Conservation (phyloP, 495 filamentous ascomycete genomes). For the Aspergillus haitiensis region DNA sequence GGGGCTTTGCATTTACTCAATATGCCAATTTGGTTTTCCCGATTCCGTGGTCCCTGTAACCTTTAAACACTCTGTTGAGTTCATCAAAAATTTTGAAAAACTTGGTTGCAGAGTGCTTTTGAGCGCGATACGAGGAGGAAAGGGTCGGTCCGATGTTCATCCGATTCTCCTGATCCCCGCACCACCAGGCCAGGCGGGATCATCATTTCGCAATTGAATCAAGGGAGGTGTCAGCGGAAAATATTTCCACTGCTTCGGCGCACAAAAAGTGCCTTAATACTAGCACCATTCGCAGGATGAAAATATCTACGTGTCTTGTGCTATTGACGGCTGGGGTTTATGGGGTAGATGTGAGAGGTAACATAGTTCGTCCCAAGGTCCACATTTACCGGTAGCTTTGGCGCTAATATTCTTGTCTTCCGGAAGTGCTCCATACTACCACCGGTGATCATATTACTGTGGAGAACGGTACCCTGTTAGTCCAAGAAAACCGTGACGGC, state of each 20-base stretch:
- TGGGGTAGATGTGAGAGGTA: slow-evolving; percentile 3
- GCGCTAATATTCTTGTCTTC: neutral
- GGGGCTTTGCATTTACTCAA: too few relatives aligned
- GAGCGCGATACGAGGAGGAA: too few relatives aligned
- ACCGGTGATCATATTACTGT: neutral
- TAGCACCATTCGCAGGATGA: slow-evolving; percentile 6
- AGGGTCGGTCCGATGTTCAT: neutral
- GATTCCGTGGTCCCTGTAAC: too few relatives aligned
- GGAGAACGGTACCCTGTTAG: slow-evolving; percentile 9
- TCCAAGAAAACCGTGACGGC: slow-evolving; percentile 16
- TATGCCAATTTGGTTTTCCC: too few relatives aligned
- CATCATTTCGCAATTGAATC: neutral
- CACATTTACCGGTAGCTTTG: slow-evolving; percentile 1
- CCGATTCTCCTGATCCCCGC: neutral
- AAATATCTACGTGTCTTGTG: slow-evolving; percentile 6
- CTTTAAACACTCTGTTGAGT: too few relatives aligned
- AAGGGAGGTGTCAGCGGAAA: neutral
- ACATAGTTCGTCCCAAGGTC: neutral
- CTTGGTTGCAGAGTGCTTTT: too few relatives aligned
- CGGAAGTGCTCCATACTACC: slow-evolving; percentile 1
- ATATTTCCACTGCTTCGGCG: slow-evolving; percentile 1
- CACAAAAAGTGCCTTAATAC: neutral
- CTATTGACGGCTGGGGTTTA: slow-evolving; percentile 4
- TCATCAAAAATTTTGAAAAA: too few relatives aligned
- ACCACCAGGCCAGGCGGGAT: neutral